These are phyloP conservation scores for Aphanomyces astaci DNA, from an alignment of 352 stramenopile species.

Conservation along the genomic window DNA sequence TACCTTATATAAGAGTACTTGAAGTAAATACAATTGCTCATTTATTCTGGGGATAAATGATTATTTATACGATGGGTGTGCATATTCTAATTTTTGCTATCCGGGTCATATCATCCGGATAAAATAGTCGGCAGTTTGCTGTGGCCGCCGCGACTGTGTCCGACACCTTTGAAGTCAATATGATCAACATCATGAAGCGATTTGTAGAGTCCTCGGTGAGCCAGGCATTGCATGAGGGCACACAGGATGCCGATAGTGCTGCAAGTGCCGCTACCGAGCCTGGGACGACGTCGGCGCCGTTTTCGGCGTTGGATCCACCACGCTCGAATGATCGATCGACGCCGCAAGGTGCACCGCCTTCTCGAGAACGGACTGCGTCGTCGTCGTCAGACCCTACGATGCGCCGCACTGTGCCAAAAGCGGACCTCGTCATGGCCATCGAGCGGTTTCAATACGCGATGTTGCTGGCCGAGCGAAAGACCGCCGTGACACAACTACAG, in stretches of 20 bases:
- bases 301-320: not conserved
- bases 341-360: not conserved
- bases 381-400: not conserved
- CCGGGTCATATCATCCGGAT: not conserved
- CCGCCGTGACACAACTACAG: constrained; percentile 41
- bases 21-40: no score
- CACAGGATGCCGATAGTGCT: not conserved
- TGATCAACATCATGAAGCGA: constrained; percentile 14
- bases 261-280: not conserved
- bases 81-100: not conserved
- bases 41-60: no score
- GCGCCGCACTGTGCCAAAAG: not conserved
- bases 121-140: not conserved
- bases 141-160: not conserved
- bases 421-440: constrained; percentile 44
- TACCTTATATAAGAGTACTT: not conserved
- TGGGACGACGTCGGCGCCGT: not conserved
- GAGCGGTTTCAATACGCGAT: constrained; percentile 67
- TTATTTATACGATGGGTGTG: no score
- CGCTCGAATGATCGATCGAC: not conserved
- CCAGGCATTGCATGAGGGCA: not conserved
- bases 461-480: constrained; percentile 65
- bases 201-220: not conserved
- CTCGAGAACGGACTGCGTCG: not conserved
- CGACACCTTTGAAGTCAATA: not conserved